Conservation (phyloP, 1,284 basidiomycete species). For the Filobasidium uniguttulatum region DNA sequence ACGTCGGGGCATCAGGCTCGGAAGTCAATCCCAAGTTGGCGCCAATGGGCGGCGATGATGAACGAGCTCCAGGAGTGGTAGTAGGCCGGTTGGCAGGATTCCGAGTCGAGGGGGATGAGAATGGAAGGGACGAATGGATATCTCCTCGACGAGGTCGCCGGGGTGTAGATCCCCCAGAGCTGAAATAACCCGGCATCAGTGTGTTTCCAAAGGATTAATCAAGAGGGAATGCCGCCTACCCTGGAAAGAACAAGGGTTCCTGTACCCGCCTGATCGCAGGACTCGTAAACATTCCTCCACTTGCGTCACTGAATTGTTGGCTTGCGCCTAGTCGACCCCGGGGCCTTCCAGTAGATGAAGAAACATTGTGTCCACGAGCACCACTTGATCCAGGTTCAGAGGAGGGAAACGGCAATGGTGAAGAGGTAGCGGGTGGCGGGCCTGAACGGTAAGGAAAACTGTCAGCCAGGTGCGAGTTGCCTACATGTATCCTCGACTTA, state of each 20-base stretch:
- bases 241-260: conserved; percentile 38
- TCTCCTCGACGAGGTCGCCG: conserved; percentile 63
- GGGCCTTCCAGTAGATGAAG: conserved; percentile 4
- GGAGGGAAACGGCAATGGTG: conserved; percentile 10
- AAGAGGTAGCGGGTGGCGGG: conserved; percentile 2
- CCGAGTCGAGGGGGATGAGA: conserved; percentile 44
- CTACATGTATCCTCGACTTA: no score
- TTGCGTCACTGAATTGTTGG: conserved; percentile 14
- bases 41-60: conserved; percentile 10
- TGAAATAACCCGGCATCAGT: conserved; percentile 39
- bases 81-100: conserved; percentile 1
- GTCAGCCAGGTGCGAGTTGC: no score
- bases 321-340: conserved; percentile 4
- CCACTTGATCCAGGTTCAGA: conserved; percentile 4
- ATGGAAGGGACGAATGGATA: conserved; percentile 59
- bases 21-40: conserved; percentile 48
- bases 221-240: no score
- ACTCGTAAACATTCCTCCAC: conserved; percentile 2
- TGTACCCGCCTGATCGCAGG: conserved; percentile 18
- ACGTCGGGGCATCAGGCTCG: conserved; percentile 28
- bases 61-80: conserved; percentile 7
- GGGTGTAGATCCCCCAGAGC: conserved; percentile 43
- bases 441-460: background rate
- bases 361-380: background rate
- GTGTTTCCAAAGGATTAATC: conserved; percentile 36